Conservation (phyloP, 139 green algal genomes). For the Coelastrella sp. region DNA sequence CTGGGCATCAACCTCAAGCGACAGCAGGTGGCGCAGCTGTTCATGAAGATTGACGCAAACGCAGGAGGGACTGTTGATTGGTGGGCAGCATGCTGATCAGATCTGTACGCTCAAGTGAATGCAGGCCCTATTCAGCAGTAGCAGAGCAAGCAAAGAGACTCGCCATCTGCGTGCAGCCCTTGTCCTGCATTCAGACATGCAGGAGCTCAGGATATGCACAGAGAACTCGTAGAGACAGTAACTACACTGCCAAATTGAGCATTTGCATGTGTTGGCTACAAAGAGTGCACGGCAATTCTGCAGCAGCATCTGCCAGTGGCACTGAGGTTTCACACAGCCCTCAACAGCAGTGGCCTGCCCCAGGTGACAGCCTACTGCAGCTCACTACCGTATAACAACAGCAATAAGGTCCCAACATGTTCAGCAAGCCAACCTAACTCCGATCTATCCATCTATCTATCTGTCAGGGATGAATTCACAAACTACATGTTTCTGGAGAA, state of each 20-base stretch:
- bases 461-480: slow-evolving; percentile 85
- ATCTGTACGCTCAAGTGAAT: too few relatives aligned
- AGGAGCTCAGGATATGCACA: too few relatives aligned
- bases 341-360: too few relatives aligned
- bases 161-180: background rate
- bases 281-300: too few relatives aligned
- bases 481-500: slow-evolving; percentile 90
- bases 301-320: too few relatives aligned
- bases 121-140: background rate
- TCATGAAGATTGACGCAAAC: slow-evolving; percentile 93
- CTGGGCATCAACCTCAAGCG: slow-evolving; percentile 61
- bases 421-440: background rate
- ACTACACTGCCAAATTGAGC: too few relatives aligned
- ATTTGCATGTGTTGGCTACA: too few relatives aligned
- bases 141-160: background rate
- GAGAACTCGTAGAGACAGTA: too few relatives aligned
- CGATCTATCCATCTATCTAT: background rate
- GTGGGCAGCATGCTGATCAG: slow-evolving; percentile 43
- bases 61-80: slow-evolving; percentile 90
- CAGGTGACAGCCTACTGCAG: background rate
- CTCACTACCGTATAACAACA: background rate
- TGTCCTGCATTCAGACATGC: background rate
- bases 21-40: slow-evolving; percentile 75
- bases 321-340: too few relatives aligned
- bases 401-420: background rate